Evolutionary conservation across 768 basidiomycete species (phyloP), one percentile per base, ranked within the genome.

Genomic region (Neoboletus subvelutipes): DNA sequence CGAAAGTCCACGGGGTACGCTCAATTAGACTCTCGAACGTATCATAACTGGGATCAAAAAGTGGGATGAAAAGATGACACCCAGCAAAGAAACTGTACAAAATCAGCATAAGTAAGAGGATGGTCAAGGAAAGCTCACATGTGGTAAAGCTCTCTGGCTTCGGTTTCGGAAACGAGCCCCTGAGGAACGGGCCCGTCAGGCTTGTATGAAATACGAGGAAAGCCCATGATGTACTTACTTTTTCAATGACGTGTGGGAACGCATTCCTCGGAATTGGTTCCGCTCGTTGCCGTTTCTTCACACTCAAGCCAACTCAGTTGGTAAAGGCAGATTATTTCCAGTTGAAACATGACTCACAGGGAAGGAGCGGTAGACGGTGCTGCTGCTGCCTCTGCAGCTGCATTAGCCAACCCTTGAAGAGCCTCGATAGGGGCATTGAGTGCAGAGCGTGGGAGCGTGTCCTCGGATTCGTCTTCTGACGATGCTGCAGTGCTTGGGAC

Each of bases 341-440:
- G 22, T 11, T 20, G 28, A 29, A 22, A 22, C 4, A 51, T 5
- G 33, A 53, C 60, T 31, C 36, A 86, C 89, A 85, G 83, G 22
- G 86, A 81, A 17, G 85, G 69, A 43, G 83, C 78, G 12, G 81
- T 67, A 40, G 90, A 89, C 9, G 90, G 84, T 4, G 82, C 90
- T 12, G 90, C 88, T 1, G 92, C 91, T 8, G 94, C 92, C 72
- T 96, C 94, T 28, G 92, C 94, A 7, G 95, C 95, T 1, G 94
- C 95, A 69, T 97, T 94, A 29, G 95, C 95, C 50, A 97, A 78
- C 3, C 93, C 92, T 69, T 97, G 93, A 36, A 98, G 77, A 13
- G 95, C 95, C 68, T 97, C 93, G 54, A 96, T 95, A 1, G 95
- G 95, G 1, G 94, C 93, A 59, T 90, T 93, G 59, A 97, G 77